A percentile compares a stretch with the other conserved stretches of the same genome.
phyloP scores from a whole-genome alignment of 2,329 filamentous ascomycete genomes.

The Delphinella strobiligena region DNA sequence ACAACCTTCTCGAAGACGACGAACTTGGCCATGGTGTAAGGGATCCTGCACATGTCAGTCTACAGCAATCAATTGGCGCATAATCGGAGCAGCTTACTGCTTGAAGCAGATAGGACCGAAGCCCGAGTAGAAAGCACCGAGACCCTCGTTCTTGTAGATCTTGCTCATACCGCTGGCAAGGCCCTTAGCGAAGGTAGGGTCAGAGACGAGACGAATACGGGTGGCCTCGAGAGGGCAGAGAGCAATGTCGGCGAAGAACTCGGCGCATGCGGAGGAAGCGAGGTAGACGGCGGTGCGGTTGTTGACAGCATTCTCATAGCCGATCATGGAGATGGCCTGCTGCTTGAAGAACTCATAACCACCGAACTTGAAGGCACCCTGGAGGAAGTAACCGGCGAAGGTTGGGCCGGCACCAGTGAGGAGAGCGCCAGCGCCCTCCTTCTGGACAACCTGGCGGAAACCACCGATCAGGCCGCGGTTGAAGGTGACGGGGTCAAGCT shows the following conservation, averaged over 20 bases:
- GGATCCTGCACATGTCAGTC: conserved; percentile 45
- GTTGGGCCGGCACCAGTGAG: conserved; percentile 78
- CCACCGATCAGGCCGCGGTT: conserved; percentile 78
- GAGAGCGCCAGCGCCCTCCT: conserved; percentile 76
- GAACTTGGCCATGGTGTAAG: conserved; percentile 93
- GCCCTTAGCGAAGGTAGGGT: conserved; percentile 74
- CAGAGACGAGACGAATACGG: conserved; percentile 83
- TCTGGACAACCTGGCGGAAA: conserved; percentile 73
- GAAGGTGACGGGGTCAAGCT: conserved; percentile 82
- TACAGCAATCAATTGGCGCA: not conserved
- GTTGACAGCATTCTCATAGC: conserved; percentile 62
- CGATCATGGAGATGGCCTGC: conserved; percentile 69
- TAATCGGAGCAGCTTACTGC: conserved; percentile 36
- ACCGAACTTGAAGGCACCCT: conserved; percentile 87
- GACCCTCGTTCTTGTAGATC: conserved; percentile 71
- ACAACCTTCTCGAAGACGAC: conserved; percentile 84
- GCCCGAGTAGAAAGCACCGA: conserved; percentile 80
- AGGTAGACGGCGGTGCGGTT: conserved; percentile 75
- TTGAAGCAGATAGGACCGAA: conserved; percentile 83
- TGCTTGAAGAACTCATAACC: conserved; percentile 97
- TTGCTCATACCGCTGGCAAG: conserved; percentile 69
- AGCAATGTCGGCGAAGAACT: conserved; percentile 64
- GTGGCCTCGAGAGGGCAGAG: conserved; percentile 88
- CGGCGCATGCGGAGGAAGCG: conserved; percentile 47
- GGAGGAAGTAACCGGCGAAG: conserved; percentile 83